A percentile compares a stretch with the other conserved stretches of the same genome.
Conservation (phyloP, 371 early-diverging fungal genomes). For the Chytridium lagenaria region DNA sequence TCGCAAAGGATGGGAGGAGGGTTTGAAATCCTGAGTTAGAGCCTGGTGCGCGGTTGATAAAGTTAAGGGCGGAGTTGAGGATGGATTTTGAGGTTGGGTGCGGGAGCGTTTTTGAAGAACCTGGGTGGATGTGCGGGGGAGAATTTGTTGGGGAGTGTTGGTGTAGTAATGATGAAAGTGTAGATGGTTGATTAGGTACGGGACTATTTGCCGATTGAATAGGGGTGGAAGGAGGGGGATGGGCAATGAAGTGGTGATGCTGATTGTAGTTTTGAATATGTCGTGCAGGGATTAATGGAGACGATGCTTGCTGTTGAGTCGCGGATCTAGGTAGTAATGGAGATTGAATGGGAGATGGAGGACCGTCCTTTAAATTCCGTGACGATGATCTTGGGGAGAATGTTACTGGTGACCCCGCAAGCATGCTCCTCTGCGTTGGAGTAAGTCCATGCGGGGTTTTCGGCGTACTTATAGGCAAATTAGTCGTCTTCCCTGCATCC, state of each 20-base stretch:
- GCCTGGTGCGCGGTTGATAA: not conserved
- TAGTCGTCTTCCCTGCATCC: not conserved
- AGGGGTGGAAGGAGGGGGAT: not conserved
- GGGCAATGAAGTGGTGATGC: not conserved
- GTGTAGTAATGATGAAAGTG: no score
- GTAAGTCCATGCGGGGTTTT: not conserved
- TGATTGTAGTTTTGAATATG: not conserved
- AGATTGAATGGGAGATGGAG: not conserved
- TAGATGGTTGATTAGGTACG: no score
- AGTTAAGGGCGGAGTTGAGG: not conserved
- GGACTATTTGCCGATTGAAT: not conserved
- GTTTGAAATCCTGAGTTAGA: not conserved
- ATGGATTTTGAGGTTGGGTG: not conserved
- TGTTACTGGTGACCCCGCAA: not conserved
- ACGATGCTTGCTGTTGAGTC: not conserved
- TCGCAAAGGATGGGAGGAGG: not conserved
- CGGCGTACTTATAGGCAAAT: not conserved
- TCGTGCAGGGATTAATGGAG: not conserved
- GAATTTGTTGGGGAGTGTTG: not conserved
- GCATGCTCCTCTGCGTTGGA: not conserved
- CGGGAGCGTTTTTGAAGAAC: no score
- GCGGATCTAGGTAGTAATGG: not conserved
- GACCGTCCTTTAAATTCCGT: not conserved
- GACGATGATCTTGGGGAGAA: conserved; percentile 13
- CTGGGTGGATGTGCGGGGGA: not conserved